Conservation (phyloP, 306 rosid species). For the Quillaja saponaria region DNA sequence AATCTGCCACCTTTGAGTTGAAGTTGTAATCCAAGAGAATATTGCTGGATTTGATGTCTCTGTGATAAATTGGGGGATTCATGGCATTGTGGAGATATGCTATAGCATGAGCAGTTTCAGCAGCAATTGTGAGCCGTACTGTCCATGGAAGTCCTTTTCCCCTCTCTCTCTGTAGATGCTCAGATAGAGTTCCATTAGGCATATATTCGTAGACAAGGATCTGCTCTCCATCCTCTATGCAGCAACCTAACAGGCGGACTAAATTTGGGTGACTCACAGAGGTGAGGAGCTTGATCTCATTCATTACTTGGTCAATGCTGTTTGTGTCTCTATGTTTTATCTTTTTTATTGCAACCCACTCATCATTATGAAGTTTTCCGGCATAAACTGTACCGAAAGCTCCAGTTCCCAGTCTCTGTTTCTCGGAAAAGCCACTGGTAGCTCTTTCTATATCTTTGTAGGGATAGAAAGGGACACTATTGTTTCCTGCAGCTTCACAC, state of each 20-base stretch:
- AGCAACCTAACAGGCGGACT: constrained; percentile 92
- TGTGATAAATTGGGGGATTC: constrained; percentile 92
- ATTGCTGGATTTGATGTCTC: constrained; percentile 93
- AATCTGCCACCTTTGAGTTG: constrained; percentile 96
- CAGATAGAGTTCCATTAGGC: constrained; percentile 87
- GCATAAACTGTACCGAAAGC: constrained; percentile 94
- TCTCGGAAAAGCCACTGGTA: constrained; percentile 73
- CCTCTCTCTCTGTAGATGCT: constrained; percentile 80
- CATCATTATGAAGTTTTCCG: constrained; percentile 74
- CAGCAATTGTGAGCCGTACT: constrained; percentile 71
- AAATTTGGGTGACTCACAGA: constrained; percentile 92
- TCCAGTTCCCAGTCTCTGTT: constrained; percentile 83
- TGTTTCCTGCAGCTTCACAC: constrained; percentile 78
- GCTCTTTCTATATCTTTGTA: constrained; percentile 79
- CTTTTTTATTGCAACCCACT: constrained; percentile 83
- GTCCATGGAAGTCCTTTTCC: constrained; percentile 88
- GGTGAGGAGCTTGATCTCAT: constrained; percentile 92
- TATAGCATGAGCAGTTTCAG: constrained; percentile 87
- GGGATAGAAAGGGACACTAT: constrained; percentile 70
- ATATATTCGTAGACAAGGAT: constrained; percentile 86
- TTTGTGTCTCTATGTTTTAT: constrained; percentile 78
- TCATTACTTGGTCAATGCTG: constrained; percentile 86
- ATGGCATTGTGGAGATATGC: constrained; percentile 87
- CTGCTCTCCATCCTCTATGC: constrained; percentile 90
- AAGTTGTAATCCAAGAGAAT: constrained; percentile 74